These are phyloP conservation scores for Musa beccarii DNA, from an alignment of 176 grass and related monocot genomes.

Conservation along the genomic window DNA sequence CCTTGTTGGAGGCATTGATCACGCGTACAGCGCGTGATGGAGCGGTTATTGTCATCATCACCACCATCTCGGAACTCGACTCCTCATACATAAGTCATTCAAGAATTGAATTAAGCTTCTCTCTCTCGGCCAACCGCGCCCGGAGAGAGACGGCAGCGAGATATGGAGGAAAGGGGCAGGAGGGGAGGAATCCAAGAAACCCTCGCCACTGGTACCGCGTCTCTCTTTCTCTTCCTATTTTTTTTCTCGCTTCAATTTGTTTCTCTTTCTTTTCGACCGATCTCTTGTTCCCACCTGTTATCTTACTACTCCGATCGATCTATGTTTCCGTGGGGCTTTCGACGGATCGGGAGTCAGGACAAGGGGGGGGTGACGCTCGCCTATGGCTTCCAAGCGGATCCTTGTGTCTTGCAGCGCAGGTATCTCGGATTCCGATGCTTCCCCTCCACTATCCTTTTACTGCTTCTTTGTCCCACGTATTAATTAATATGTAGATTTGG, in stretches of 20 bases:
- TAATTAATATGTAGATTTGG: background rate
- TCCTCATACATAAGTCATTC: too few species aligned
- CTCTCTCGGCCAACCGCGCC: background rate
- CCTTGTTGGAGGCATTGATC: too few species aligned
- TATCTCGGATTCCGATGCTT: conserved; percentile 7
- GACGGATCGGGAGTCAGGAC: conserved; percentile 4
- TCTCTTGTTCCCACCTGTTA: background rate
- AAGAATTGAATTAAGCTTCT: background rate
- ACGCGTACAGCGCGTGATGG: too few species aligned
- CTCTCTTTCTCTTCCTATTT: background rate
- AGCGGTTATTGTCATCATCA: background rate
- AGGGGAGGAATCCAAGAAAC: background rate
- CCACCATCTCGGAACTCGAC: background rate
- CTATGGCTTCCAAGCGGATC: conserved; percentile 69
- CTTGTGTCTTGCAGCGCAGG: conserved; percentile 70
- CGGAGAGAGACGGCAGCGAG: background rate
- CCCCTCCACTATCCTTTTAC: background rate
- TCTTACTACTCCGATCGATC: background rate
- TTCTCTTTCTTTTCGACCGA: background rate
- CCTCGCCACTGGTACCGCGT: background rate
- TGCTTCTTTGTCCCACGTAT: background rate
- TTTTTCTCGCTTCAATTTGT: background rate
- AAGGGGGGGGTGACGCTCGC: background rate
- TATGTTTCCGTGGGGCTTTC: conserved; percentile 18
- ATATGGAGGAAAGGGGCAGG: background rate